Percentiles rank a stretch among this genome's conserved stretches.
Conservation (phyloP, 305 asterid genomes). For the Salvia sclarea region DNA sequence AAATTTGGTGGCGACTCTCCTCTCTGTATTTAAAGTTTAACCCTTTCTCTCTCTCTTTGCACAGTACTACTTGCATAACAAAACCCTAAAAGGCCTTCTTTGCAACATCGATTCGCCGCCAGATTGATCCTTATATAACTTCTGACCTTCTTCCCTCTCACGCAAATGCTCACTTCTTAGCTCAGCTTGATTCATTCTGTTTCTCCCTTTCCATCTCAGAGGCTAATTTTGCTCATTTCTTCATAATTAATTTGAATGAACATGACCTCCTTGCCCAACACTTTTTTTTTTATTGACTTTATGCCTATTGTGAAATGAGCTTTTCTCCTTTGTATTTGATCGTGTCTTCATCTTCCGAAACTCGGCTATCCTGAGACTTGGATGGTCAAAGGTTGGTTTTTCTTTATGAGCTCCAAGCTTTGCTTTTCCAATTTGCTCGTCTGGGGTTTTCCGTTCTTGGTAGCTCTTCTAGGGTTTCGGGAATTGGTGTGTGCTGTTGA, state of each 20-base stretch:
- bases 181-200: constrained; percentile 30
- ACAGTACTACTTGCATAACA: constrained; percentile 46
- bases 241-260: constrained; percentile 35
- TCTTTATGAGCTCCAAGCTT: constrained; percentile 40
- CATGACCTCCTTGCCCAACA: constrained; percentile 32
- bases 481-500: constrained; percentile 30
- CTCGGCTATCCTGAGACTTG: constrained; percentile 34
- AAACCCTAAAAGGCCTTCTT: constrained; percentile 72
- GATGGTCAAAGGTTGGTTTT: constrained; percentile 48
- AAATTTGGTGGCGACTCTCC: constrained; percentile 28
- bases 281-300: constrained; percentile 29
- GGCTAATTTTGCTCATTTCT: constrained; percentile 24
- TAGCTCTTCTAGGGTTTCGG: constrained; percentile 35
- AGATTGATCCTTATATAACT: constrained; percentile 47
- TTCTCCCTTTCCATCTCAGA: background rate
- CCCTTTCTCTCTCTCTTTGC: constrained; percentile 18
- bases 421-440: constrained; percentile 27
- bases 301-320: constrained; percentile 21
- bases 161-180: constrained; percentile 30
- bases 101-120: constrained; percentile 76
- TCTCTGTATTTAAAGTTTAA: constrained; percentile 37
- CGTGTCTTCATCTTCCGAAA: constrained; percentile 30
- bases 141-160: constrained; percentile 28
- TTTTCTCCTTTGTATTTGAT: constrained; percentile 38
- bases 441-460: constrained; percentile 35